Conservation (phyloP, 352 stramenopile genomes). For the Thalassiosira mediterranea region DNA sequence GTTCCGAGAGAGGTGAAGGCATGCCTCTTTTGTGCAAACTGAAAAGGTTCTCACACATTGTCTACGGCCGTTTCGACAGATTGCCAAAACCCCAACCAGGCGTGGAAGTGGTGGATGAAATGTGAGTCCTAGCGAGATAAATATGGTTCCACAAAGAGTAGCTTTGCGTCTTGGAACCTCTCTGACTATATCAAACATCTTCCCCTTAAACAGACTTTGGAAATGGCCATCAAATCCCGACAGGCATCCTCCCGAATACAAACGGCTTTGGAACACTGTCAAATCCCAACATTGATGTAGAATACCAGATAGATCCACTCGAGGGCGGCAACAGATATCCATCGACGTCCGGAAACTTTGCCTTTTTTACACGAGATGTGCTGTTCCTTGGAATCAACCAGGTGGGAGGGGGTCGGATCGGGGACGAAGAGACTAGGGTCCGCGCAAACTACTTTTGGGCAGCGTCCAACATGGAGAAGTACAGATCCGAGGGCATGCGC, state of each 20-base stretch:
- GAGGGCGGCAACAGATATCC: conserved; percentile 3
- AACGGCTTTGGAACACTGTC: conserved; percentile 36
- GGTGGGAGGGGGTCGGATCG: conserved; percentile 27
- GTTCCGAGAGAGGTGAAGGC: too few relatives aligned
- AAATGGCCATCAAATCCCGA: conserved; percentile 16
- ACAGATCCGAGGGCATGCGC: conserved; percentile 25
- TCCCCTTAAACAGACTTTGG: conserved; percentile 28
- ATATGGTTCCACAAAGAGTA: too few relatives aligned
- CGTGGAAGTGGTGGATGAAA: conserved; percentile 44
- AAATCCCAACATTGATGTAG: conserved; percentile 24
- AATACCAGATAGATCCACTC: conserved; percentile 24
- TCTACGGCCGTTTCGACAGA: too few relatives aligned
- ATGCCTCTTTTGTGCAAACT: too few relatives aligned
- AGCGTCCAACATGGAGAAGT: conserved; percentile 39
- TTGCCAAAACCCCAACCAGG: conserved; percentile 24
- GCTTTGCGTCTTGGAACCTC: too few relatives aligned
- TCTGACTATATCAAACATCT: too few relatives aligned
- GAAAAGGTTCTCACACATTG: too few relatives aligned
- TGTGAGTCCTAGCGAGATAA: conserved; percentile 9
- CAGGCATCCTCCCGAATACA: too few relatives aligned
- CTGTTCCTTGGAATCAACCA: conserved; percentile 46
- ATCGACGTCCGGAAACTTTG: conserved; percentile 26
- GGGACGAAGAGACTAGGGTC: conserved; percentile 36
- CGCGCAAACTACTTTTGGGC: conserved; percentile 41
- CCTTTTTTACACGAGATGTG: conserved; percentile 20